Evolutionary conservation across 1,139 yeast genomes (phyloP), one percentile per base, ranked within the genome.

Genomic region (Lodderomyces oxycetoniae): DNA sequence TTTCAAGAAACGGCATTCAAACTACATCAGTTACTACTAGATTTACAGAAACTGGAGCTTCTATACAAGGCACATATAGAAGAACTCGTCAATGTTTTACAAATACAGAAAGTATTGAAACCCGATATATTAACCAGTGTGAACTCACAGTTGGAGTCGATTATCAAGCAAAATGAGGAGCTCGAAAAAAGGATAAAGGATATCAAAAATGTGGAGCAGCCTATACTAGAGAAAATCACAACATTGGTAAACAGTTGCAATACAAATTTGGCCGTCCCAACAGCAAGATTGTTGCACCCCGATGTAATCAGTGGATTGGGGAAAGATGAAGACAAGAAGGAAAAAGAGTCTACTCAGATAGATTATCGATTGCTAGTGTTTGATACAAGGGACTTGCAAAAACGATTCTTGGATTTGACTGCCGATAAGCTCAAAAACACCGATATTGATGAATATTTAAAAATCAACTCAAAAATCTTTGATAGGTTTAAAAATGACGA

Each of bases 221-320:
- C 73, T 2, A 44, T 64, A 15, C 46, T 67, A 27, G 64, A 62
- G 20, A 51, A 62, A 32, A 63, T 67, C 58, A 51, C 50, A 13
- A 32, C 36, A 9, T 43, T 66, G 27, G 51, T 56, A 3, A 41
- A 38, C 22, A 50, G 49, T 21, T 66, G 62, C 41, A 56, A 53
- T 15, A 34, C 36, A 30, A 47, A 45, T 29, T 40, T 53, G 14
- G 46, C 35, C 3, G 27, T 34, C 11, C 8, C 37, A 16, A 35
- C 30, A 15, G 38, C 41, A 12, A 31, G 37, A 22, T 29, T 26
- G 11, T 31, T 39, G 11, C 33, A 23, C 13, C 33, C 43, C 4
- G 9, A 33, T 9, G 10, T 24, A 3, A 25, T 31, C 3, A 25
- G 17, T 13, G 11, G 15, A 11, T 6, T 31, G 11, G 26, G 25